These are phyloP conservation scores for Uronychia setigera DNA, from an alignment of 73 alveolate genomes.

Conservation along the genomic window DNA sequence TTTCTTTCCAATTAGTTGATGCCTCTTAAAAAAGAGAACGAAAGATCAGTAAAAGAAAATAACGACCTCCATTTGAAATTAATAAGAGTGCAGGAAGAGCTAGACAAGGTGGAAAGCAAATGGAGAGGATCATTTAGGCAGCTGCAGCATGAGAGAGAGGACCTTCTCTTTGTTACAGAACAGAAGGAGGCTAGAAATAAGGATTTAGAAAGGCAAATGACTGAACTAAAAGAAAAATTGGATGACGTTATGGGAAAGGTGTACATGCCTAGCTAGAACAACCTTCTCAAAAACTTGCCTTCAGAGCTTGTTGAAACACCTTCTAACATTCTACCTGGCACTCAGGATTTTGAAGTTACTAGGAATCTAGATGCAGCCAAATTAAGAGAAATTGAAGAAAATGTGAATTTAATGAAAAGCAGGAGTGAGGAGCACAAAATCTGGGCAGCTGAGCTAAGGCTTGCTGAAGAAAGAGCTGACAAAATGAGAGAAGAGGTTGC, in stretches of 20 bases:
- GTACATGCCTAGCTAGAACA: not conserved
- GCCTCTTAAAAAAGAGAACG: slow-evolving; percentile 91
- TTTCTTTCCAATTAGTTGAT: not conserved
- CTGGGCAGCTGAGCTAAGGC: slow-evolving; percentile 44
- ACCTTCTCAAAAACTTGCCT: not conserved
- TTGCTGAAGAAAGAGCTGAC: slow-evolving; percentile 64
- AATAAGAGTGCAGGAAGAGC: slow-evolving; percentile 73
- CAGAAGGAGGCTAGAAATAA: not conserved
- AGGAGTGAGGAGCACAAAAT: slow-evolving; percentile 11
- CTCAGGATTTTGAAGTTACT: not conserved
- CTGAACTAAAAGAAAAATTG: slow-evolving; percentile 20
- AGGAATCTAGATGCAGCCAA: not conserved
- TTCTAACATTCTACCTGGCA: not conserved
- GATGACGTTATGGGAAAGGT: slow-evolving; percentile 29
- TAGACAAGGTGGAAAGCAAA: not conserved
- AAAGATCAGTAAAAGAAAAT: slow-evolving; percentile 94
- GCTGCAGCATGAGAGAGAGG: not conserved
- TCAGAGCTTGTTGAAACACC: not conserved
- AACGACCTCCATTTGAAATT: slow-evolving; percentile 92
- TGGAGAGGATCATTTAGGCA: slow-evolving; percentile 5
- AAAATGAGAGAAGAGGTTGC: slow-evolving; percentile 1
- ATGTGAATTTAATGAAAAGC: not conserved
- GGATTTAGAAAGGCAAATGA: slow-evolving; percentile 2
- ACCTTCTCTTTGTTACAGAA: not conserved
- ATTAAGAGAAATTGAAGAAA: not conserved